Evolutionary conservation across 768 basidiomycete genomes (phyloP).

Genomic region (Trametes meyenii): DNA sequence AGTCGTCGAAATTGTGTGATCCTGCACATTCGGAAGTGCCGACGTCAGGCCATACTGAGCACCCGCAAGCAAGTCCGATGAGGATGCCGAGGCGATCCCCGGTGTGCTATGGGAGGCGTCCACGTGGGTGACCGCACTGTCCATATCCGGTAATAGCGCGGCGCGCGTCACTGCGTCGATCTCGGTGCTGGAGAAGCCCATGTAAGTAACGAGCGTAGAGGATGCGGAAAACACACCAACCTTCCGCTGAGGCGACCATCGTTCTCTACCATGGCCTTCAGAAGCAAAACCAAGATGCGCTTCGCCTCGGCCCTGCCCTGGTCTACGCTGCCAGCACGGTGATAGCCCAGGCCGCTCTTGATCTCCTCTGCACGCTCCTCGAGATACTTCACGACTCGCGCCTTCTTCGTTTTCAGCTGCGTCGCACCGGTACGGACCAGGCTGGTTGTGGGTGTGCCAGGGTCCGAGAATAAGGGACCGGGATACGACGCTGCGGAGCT

Average conservation of each 20-base stretch:
- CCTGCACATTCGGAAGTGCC: conserved; percentile 39
- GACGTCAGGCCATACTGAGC: conserved; percentile 26
- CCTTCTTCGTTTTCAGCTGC: conserved; percentile 83
- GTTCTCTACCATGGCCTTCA: conserved; percentile 83
- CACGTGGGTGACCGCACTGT: background rate
- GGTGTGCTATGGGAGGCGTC: background rate
- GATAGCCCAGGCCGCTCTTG: conserved; percentile 72
- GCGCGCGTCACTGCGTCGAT: conserved; percentile 75
- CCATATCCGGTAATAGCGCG: conserved; percentile 66
- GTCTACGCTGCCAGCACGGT: conserved; percentile 53
- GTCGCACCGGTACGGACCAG: conserved; percentile 66
- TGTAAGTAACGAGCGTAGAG: background rate
- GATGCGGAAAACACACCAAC: conserved; percentile 47
- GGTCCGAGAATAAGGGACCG: conserved; percentile 84
- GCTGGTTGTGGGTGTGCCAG: conserved; percentile 61
- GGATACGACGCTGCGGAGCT: conserved; percentile 66
- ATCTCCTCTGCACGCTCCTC: conserved; percentile 76
- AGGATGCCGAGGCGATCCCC: conserved; percentile 14
- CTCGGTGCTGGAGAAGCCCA: conserved; percentile 47
- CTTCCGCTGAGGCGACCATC: conserved; percentile 87
- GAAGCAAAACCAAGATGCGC: conserved; percentile 68
- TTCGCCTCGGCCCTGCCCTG: conserved; percentile 73
- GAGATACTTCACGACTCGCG: conserved; percentile 76
- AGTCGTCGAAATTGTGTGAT: conserved; percentile 58
- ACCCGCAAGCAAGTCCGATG: conserved; percentile 28